A percentile compares a stretch with the other conserved stretches of the same genome.
Evolutionary conservation across 495 filamentous ascomycete species (phyloP).

Genomic region (Podospora fimiseda): DNA sequence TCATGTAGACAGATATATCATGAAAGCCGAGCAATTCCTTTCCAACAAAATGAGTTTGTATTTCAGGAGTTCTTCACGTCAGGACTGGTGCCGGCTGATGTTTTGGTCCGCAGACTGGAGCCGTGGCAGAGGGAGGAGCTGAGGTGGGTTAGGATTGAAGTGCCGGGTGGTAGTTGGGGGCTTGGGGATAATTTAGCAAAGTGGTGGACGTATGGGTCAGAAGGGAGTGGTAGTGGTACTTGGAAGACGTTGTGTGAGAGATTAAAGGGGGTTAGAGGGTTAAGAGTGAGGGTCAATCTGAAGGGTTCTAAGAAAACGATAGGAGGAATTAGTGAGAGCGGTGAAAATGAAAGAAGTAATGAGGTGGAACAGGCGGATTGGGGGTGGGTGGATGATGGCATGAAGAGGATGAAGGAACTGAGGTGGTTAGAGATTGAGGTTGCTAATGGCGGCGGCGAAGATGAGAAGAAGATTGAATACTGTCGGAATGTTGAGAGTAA

Average conservation of each 20-base stretch:
- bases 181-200: too few relatives aligned
- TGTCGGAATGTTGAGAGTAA: neutral
- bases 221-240: neutral
- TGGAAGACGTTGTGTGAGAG: conserved; percentile 28
- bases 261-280: conserved; percentile 17
- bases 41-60: conserved; percentile 33
- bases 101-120: conserved; percentile 17
- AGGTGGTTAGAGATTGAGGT: conserved; percentile 17
- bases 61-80: conserved; percentile 33
- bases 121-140: conserved; percentile 31
- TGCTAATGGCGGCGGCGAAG: neutral
- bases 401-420: conserved; percentile 4
- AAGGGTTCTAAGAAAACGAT: neutral
- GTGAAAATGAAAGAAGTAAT: neutral
- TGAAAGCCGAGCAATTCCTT: conserved; percentile 27
- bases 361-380: too few relatives aligned
- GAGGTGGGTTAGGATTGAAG: conserved; percentile 27
- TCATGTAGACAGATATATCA: conserved; percentile 28
- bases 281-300: conserved; percentile 18
- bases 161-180: conserved; percentile 17
- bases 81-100: conserved; percentile 23
- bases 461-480: conserved; percentile 6
- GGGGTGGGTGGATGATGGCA: conserved; percentile 10
- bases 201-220: neutral
- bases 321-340: neutral